Evolutionary conservation across 108 stramenopile species (phyloP).

Genomic region (Cyclotella atomus): DNA sequence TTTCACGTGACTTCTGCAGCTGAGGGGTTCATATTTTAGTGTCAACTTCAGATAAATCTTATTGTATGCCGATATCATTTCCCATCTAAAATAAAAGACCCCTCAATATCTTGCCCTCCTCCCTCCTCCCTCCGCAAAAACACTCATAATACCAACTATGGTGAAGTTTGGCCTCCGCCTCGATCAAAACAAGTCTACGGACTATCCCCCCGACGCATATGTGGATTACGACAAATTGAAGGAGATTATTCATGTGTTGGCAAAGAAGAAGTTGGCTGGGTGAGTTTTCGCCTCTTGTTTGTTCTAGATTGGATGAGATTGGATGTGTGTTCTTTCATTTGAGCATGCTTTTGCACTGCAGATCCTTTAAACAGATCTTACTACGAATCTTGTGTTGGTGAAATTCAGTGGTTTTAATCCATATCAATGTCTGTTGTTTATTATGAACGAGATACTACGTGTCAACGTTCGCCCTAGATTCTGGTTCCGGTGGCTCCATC

Average conservation of each 20-base stretch:
- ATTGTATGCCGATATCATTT: no score
- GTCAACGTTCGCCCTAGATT: neutral
- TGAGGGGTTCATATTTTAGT: no score
- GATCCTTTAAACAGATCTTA: neutral
- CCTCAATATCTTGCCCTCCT: no score
- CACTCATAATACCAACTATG: no score
- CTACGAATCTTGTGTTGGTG: neutral
- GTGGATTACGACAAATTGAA: slow-evolving; percentile 78
- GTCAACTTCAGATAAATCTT: no score
- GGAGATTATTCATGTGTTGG: slow-evolving; percentile 69
- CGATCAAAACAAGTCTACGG: slow-evolving; percentile 75
- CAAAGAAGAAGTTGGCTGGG: slow-evolving; percentile 65
- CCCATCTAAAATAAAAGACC: no score
- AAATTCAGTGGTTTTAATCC: neutral
- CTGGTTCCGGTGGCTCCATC: neutral
- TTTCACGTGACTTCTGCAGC: no score
- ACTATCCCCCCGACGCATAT: slow-evolving; percentile 79
- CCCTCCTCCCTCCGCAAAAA: no score
- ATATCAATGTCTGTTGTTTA: neutral
- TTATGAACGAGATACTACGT: no score
- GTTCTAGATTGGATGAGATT: neutral
- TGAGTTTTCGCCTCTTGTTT: slow-evolving; percentile 40
- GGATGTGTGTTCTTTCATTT: neutral
- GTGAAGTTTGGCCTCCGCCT: slow-evolving; percentile 87
- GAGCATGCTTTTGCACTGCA: neutral